Evolutionary conservation across 768 basidiomycete species (phyloP).

Genomic region (Suillus placidus): DNA sequence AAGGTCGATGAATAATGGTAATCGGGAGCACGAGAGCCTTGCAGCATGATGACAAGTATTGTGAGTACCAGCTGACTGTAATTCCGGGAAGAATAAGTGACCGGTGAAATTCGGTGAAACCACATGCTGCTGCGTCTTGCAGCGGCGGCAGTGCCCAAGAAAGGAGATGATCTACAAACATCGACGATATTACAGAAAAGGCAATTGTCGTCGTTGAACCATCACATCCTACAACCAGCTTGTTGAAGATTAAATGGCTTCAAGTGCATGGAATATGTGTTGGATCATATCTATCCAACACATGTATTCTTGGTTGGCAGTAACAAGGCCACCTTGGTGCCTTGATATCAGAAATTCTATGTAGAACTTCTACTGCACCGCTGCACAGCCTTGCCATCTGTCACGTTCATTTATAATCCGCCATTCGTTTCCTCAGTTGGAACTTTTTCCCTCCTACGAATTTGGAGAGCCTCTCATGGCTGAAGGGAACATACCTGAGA

Average conservation of each 20-base stretch:
- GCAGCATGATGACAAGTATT: background rate
- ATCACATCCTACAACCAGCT: too few relatives aligned
- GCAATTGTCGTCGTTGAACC: background rate
- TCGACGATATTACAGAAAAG: background rate
- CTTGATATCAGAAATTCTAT: constrained; percentile 20
- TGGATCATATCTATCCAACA: too few relatives aligned
- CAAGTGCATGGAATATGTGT: too few relatives aligned
- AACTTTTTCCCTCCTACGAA: background rate
- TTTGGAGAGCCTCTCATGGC: constrained; percentile 17
- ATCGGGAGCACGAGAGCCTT: constrained; percentile 5
- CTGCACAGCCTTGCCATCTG: background rate
- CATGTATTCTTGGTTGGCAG: background rate
- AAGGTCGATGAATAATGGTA: background rate
- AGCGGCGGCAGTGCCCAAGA: background rate
- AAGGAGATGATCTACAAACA: background rate
- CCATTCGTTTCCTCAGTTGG: background rate
- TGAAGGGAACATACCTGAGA: constrained; percentile 34
- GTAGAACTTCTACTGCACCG: constrained; percentile 25
- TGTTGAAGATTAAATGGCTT: too few relatives aligned
- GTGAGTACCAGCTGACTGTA: too few relatives aligned
- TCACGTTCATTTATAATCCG: constrained; percentile 2
- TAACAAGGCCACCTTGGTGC: background rate
- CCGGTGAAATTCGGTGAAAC: background rate
- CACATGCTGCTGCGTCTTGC: too few relatives aligned
- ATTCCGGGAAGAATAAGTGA: background rate